Percentiles rank a stretch among this genome's conserved stretches.
Conservation (phyloP, 2,329 filamentous ascomycete species). For the Diaporthe humulicola region DNA sequence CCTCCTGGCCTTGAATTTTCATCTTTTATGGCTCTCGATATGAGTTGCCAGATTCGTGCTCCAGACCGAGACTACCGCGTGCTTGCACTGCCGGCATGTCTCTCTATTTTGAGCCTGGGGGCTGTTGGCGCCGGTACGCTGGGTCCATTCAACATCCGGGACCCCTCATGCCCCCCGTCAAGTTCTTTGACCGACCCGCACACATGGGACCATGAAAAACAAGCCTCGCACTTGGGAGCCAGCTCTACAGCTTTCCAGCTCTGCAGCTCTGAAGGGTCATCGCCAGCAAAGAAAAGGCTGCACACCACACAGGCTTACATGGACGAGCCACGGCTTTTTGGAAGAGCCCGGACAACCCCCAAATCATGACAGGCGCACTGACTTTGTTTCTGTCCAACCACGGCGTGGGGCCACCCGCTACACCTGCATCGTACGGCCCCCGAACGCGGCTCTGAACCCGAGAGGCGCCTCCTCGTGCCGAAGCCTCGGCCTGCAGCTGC, state of each 20-base stretch:
- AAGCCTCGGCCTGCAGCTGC: conserved; percentile 20
- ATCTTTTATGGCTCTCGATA: background rate
- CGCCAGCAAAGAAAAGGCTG: background rate
- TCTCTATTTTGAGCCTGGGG: conserved; percentile 29
- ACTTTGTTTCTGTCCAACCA: conserved; percentile 28
- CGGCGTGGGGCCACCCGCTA: conserved; percentile 19
- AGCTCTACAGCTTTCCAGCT: background rate
- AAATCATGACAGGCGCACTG: conserved; percentile 8
- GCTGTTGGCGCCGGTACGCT: background rate
- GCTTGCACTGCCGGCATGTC: conserved; percentile 18
- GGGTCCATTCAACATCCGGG: background rate
- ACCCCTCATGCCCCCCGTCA: background rate
- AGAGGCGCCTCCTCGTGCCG: conserved; percentile 17
- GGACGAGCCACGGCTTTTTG: background rate
- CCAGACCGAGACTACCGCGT: conserved; percentile 3
- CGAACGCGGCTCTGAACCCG: conserved; percentile 32
- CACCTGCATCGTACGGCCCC: conserved; percentile 36
- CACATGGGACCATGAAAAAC: conserved; percentile 5
- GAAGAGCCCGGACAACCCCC: conserved; percentile 26
- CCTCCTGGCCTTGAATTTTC: background rate
- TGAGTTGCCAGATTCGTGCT: background rate
- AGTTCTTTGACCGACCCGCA: conserved; percentile 8
- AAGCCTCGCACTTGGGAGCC: background rate
- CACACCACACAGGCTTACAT: background rate
- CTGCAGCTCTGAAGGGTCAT: background rate